A percentile compares a stretch with the other conserved stretches of the same genome.
These are phyloP conservation scores for Ceratocystis albifundus DNA, from an alignment of 2,329 filamentous ascomycete genomes.

Conservation along the genomic window DNA sequence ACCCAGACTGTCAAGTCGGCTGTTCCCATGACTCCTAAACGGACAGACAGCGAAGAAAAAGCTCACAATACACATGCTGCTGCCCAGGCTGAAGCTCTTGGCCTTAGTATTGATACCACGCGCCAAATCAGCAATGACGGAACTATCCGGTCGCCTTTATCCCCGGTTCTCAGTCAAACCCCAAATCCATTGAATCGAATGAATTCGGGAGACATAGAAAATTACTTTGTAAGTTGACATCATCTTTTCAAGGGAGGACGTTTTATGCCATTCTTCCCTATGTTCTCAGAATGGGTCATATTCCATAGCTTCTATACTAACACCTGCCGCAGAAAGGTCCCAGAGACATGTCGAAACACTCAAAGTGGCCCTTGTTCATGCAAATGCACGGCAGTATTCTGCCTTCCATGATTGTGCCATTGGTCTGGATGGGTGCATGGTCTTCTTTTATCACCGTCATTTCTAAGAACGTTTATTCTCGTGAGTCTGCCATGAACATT, in stretches of 20 bases:
- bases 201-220: conserved; percentile 23
- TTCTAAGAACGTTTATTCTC: conserved; percentile 32
- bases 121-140: conserved; percentile 16
- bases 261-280: background rate
- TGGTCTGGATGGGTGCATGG: conserved; percentile 53
- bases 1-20: conserved; percentile 13
- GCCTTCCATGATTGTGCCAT: conserved; percentile 61
- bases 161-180: conserved; percentile 20
- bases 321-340: conserved; percentile 36
- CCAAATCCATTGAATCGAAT: conserved; percentile 21
- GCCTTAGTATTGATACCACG: conserved; percentile 20
- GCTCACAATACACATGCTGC: conserved; percentile 16
- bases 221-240: conserved; percentile 24
- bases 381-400: conserved; percentile 65
- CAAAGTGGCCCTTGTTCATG: conserved; percentile 64
- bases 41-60: conserved; percentile 18
- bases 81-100: conserved; percentile 17
- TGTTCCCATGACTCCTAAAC: conserved; percentile 8
- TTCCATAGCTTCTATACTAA: background rate
- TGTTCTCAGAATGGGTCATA: background rate
- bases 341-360: conserved; percentile 59
- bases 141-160: conserved; percentile 19
- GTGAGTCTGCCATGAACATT: conserved; percentile 10
- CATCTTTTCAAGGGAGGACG: background rate
- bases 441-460: conserved; percentile 52